A percentile compares a stretch with the other conserved stretches of the same genome.
Conservation (phyloP, 129 eudicot genomes). For the Flaveria trinervia region DNA sequence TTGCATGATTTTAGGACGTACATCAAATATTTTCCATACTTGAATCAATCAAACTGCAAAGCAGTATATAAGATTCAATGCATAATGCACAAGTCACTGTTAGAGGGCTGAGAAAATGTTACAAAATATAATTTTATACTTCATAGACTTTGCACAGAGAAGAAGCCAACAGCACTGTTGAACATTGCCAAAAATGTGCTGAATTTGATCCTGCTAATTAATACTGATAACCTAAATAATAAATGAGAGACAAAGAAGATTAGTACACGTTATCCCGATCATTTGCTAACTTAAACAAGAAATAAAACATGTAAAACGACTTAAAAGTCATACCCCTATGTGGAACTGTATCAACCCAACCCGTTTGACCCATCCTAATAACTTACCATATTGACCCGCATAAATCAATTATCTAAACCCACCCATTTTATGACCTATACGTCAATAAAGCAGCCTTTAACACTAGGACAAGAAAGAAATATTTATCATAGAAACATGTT, state of each 20-base stretch:
- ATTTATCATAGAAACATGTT: neutral
- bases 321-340: neutral
- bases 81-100: slow-evolving; percentile 13
- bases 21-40: slow-evolving; percentile 15
- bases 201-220: slow-evolving; percentile 24
- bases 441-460: neutral
- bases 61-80: slow-evolving; percentile 4
- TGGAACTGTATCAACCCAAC: neutral
- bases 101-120: slow-evolving; percentile 9
- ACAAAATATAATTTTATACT: neutral
- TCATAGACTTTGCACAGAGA: slow-evolving; percentile 26
- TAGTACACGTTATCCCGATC: neutral
- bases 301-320: neutral
- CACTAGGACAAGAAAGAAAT: neutral
- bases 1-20: slow-evolving; percentile 26
- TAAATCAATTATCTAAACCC: neutral
- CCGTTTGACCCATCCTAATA: neutral
- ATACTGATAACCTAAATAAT: slow-evolving; percentile 17
- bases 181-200: slow-evolving; percentile 33
- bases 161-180: slow-evolving; percentile 21
- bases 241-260: neutral
- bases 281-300: neutral
- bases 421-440: neutral
- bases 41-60: slow-evolving; percentile 24
- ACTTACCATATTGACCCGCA: neutral